Evolutionary conservation across 1,139 yeast species (phyloP).

Genomic region (Pichia norvegensis): DNA sequence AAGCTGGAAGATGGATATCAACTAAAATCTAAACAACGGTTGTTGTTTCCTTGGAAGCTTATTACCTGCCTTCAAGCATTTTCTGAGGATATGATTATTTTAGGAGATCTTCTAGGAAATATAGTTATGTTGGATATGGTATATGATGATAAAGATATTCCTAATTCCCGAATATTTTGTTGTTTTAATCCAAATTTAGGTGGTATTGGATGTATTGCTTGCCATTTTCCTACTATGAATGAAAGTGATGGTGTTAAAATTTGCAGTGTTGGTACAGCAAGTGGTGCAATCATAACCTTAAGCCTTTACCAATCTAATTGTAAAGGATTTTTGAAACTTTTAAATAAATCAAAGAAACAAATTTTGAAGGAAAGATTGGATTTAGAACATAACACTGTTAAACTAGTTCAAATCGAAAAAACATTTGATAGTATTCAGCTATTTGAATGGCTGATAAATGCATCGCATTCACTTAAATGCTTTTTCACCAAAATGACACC

Average conservation of each 20-base stretch:
- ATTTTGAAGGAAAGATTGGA: background rate
- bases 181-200: constrained; percentile 3
- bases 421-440: no score
- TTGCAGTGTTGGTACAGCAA: constrained; percentile 6
- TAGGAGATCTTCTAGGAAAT: constrained; percentile 10
- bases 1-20: background rate
- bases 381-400: background rate
- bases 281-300: constrained; percentile 2
- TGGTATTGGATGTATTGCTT: constrained; percentile 3
- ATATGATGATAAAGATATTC: background rate
- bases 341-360: background rate
- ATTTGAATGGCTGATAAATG: background rate
- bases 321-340: background rate
- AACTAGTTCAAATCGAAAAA: background rate
- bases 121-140: constrained; percentile 5
- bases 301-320: background rate
- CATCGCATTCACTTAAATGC: background rate
- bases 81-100: constrained; percentile 6
- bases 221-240: background rate
- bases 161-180: constrained; percentile 1
- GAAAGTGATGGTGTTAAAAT: background rate
- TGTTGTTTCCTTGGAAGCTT: constrained; percentile 5
- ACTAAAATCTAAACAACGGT: background rate
- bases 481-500: background rate
- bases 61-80: constrained; percentile 7